Base-by-base conservation (phyloP, 331 rosid genomes). In the Pyracantha coccinea region DNA sequence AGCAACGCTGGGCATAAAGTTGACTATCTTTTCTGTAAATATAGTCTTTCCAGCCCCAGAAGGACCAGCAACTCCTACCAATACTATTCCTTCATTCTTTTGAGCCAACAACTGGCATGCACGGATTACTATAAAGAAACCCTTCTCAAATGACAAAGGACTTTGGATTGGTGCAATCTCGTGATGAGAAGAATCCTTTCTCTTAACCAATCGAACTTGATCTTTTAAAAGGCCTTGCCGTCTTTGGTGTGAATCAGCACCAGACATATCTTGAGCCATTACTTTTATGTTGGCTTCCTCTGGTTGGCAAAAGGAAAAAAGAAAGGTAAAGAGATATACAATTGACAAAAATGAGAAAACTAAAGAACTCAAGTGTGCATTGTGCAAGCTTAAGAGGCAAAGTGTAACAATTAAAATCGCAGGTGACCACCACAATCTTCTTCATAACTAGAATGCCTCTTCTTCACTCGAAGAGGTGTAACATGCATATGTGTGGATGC, bases 31-130 rank as follows among this genome's bases (percentile, higher is more conserved):
- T 64, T 95, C 97, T 5, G 97, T 95, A 75, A 95, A 92, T 19
- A 92, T 79, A 45, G 99, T 90, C 84, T 95, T 95, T 66, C 99
- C 99, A 16, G 99, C 99, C 68, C 99, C 97, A 15, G 99, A 95
- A 82, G 99, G 99, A 75, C 99, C 99, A 0, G 99, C 99, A 78
- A 95, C 82, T 16, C 99, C 99, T 64, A 95, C 96, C 88, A 95
- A 73, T 81, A 89, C 79, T 68, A 90, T 89, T 57, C 99, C 99
- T 63, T 92, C 93, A 75, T 95, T 95, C 75, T 90, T 87, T 84
- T 92, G 97, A 55, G 97, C 90, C 61, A 95, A 79, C 66, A 89
- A 73, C 72, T 95, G 97, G 84, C 96, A 89, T 47, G 97, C 97
- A 4, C 99, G 90, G 71, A 95, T 95, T 8, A 92, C 92, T 55